Conservation (phyloP, 139 green algal genomes). For the Astrephomene gubernaculifera region DNA sequence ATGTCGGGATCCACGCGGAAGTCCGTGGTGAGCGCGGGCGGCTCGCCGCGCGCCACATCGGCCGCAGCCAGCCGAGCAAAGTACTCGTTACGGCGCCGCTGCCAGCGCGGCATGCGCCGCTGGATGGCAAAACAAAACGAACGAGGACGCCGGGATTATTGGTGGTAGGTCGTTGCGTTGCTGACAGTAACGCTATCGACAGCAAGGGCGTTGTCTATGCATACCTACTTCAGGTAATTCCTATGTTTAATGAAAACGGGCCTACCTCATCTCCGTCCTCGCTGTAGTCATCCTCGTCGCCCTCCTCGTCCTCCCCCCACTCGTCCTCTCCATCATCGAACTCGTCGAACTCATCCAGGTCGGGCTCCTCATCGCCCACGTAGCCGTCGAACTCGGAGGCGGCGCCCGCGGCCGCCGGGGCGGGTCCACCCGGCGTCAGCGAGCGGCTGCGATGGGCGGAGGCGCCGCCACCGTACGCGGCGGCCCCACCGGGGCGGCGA, state of each 20-base stretch:
- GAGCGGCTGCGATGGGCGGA: slow-evolving; percentile 26
- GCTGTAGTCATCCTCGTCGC: background rate
- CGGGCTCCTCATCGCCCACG: slow-evolving; percentile 30
- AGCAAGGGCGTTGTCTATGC: too few species aligned
- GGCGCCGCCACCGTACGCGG: background rate
- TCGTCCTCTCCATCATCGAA: background rate
- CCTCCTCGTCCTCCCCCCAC: slow-evolving; percentile 11
- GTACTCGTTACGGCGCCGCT: background rate
- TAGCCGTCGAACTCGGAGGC: slow-evolving; percentile 14
- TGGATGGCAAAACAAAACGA: too few species aligned
- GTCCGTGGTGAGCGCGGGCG: slow-evolving; percentile 53
- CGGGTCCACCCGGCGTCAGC: background rate
- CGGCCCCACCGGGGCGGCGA: background rate
- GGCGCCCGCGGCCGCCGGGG: background rate
- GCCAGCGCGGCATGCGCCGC: background rate
- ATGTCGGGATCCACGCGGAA: slow-evolving; percentile 63
- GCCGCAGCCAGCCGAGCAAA: slow-evolving; percentile 37
- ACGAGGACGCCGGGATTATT: too few species aligned
- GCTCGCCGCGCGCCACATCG: slow-evolving; percentile 63
- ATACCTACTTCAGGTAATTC: too few species aligned
- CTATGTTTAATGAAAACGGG: too few species aligned
- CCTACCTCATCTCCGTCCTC: slow-evolving; percentile 18
- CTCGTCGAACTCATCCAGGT: slow-evolving; percentile 26
- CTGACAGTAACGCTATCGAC: too few species aligned
- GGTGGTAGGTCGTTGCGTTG: too few species aligned